These are phyloP conservation scores for Gossypium gossypioides DNA, from an alignment of 441 rosid species.

Conservation along the genomic window DNA sequence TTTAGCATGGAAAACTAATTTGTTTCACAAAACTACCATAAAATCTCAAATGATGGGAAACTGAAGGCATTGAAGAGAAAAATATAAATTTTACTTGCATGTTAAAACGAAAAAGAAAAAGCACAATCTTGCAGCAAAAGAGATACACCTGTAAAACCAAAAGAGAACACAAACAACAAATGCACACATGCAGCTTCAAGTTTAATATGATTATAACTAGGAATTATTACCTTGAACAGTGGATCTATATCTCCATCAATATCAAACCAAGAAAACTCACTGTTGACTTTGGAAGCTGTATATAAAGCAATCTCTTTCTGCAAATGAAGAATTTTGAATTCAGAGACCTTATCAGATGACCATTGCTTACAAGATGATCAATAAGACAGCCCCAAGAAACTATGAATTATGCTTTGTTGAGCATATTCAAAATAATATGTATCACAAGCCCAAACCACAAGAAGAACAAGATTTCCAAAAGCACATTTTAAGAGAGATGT, in stretches of 20 bases:
- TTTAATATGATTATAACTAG: neutral
- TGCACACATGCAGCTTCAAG: neutral
- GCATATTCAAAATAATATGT: neutral
- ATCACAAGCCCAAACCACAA: neutral
- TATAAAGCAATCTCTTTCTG: constrained; percentile 97
- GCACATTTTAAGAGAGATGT: neutral
- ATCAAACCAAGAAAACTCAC: constrained; percentile 86
- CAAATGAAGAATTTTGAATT: constrained; percentile 23
- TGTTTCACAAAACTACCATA: neutral
- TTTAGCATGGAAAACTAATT: neutral
- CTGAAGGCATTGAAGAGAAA: neutral
- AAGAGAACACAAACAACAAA: neutral
- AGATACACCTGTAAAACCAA: neutral
- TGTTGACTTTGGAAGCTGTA: constrained; percentile 73
- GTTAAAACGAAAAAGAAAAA: neutral
- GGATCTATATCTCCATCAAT: constrained; percentile 92
- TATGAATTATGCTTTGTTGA: neutral
- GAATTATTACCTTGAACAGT: constrained; percentile 68
- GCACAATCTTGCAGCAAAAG: neutral
- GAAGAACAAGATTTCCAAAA: neutral
- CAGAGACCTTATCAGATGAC: neutral
- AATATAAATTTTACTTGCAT: neutral
- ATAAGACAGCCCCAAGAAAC: neutral
- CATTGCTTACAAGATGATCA: neutral
- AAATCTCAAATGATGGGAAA: neutral